phyloP scores from a whole-genome alignment of 768 basidiomycete species.

The Suillus alpinus region DNA sequence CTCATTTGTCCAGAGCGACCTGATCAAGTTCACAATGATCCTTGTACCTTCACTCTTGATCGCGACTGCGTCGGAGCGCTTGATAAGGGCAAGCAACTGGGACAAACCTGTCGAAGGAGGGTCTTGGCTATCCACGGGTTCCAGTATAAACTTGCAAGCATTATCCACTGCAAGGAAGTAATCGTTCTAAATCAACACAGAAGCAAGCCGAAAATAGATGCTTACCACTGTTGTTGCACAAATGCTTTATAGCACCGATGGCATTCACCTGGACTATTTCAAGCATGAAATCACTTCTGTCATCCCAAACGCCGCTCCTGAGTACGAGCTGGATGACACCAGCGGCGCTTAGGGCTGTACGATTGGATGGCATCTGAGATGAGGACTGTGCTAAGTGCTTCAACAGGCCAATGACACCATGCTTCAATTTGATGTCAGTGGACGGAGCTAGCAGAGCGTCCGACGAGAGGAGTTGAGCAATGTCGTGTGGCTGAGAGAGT shows the following conservation, averaged over 20 bases:
- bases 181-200: slow-evolving; percentile 35
- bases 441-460: slow-evolving; percentile 48
- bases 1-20: slow-evolving; percentile 68
- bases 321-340: slow-evolving; percentile 62
- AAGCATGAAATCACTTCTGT: slow-evolving; percentile 72
- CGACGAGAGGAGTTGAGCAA: slow-evolving; percentile 62
- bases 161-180: slow-evolving; percentile 40
- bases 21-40: slow-evolving; percentile 81
- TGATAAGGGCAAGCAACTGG: slow-evolving; percentile 70
- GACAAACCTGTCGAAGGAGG: slow-evolving; percentile 50
- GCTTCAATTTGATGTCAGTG: slow-evolving; percentile 80
- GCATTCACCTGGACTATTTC: slow-evolving; percentile 86
- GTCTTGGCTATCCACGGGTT: slow-evolving; percentile 30
- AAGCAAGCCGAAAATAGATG: slow-evolving; percentile 20
- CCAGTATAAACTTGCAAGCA: slow-evolving; percentile 48
- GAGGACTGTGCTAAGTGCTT: slow-evolving; percentile 80
- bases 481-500: slow-evolving; percentile 59
- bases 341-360: slow-evolving; percentile 55
- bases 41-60: slow-evolving; percentile 90
- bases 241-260: slow-evolving; percentile 85
- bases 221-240: slow-evolving; percentile 76
- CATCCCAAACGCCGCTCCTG: slow-evolving; percentile 65
- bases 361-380: slow-evolving; percentile 55
- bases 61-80: slow-evolving; percentile 76
- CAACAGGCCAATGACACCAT: slow-evolving; percentile 82